A percentile compares a stretch with the other conserved stretches of the same genome.
Conservation (phyloP, 495 filamentous ascomycete genomes). For the Trichoderma orchidacearum region DNA sequence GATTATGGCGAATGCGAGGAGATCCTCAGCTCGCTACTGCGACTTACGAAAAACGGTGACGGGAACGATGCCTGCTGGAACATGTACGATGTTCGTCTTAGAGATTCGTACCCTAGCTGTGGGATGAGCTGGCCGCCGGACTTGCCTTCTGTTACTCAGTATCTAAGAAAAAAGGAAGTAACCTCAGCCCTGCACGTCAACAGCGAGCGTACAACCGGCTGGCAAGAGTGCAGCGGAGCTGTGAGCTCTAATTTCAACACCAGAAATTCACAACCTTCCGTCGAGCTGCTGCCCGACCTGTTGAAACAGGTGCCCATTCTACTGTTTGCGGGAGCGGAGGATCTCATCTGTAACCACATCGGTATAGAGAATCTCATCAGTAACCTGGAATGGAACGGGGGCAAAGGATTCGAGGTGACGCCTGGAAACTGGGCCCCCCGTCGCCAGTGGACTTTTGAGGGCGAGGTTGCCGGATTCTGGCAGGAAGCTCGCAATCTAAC, state of each 20-base stretch:
- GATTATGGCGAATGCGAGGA: slow-evolving; percentile 56
- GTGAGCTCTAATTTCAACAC: slow-evolving; percentile 58
- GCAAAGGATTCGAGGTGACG: slow-evolving; percentile 76
- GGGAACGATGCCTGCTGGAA: slow-evolving; percentile 54
- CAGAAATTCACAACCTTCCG: slow-evolving; percentile 52
- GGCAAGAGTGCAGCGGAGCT: slow-evolving; percentile 79
- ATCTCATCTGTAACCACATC: slow-evolving; percentile 94
- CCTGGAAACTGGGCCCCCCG: slow-evolving; percentile 86
- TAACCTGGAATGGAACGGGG: slow-evolving; percentile 84
- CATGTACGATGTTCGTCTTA: slow-evolving; percentile 87
- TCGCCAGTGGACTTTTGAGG: slow-evolving; percentile 90
- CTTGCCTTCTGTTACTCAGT: slow-evolving; percentile 59
- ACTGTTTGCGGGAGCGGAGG: slow-evolving; percentile 86
- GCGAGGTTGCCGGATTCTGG: slow-evolving; percentile 78
- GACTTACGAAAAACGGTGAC: slow-evolving; percentile 29
- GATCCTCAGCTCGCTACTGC: slow-evolving; percentile 60
- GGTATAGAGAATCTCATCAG: slow-evolving; percentile 86
- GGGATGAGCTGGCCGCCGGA: slow-evolving; percentile 97
- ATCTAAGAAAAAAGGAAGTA: slow-evolving; percentile 75
- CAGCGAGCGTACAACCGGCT: slow-evolving; percentile 66
- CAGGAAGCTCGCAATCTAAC: slow-evolving; percentile 91
- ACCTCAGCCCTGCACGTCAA: slow-evolving; percentile 69
- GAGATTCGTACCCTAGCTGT: slow-evolving; percentile 59
- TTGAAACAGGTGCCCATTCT: slow-evolving; percentile 62
- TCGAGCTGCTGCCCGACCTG: slow-evolving; percentile 63